Base-by-base conservation (phyloP, 1,139 yeast genomes). In the Yamadazyma dendronema region DNA sequence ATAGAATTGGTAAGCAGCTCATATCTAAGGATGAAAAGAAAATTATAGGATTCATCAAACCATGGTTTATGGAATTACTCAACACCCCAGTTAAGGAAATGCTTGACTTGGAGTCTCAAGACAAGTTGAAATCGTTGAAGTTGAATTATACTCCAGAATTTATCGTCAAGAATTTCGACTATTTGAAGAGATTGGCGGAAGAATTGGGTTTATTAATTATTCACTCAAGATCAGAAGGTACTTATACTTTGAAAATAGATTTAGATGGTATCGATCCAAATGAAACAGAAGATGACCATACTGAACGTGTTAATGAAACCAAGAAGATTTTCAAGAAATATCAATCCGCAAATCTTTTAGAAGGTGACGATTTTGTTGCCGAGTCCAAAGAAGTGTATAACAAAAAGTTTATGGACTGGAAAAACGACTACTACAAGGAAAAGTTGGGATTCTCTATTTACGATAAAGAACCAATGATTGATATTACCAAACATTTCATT, bases 381-480 rank as follows among this genome's bases (percentile, higher is more conserved):
- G 79, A 77, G 42, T 62, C 86, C 37, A 81, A 81, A 44, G 74
- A 74, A 39, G 62, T 86, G 28, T 87, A 89, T 57, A 77, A 82
- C 49, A 71, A 74, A 33, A 86, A 88, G 58, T 90, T 90, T 54
- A 72, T 78, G 43, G 60, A 67, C 33, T 92, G 97, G 96, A 90
- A 89, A 59, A 82, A 83, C 51, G 63, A 72, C 19, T 94, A 94
- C 57, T 94, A 94, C 61, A 73, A 78, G 49, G 78, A 78, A 16
- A 94, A 94, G 57, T 71, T 94, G 44, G 78, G 78, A 9, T 86
- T 87, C 47, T 75, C 84, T 13, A 67, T 77, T 34, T 51, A 72
- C 29, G 72, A 79, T 38, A 79, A 74, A 23, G 83, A 77, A 2
- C 65, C 78, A 45, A 65, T 90, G 51, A 61, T 61, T 15, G 76